Conservation (phyloP, 768 basidiomycete species). For the Podaxis sp. region DNA sequence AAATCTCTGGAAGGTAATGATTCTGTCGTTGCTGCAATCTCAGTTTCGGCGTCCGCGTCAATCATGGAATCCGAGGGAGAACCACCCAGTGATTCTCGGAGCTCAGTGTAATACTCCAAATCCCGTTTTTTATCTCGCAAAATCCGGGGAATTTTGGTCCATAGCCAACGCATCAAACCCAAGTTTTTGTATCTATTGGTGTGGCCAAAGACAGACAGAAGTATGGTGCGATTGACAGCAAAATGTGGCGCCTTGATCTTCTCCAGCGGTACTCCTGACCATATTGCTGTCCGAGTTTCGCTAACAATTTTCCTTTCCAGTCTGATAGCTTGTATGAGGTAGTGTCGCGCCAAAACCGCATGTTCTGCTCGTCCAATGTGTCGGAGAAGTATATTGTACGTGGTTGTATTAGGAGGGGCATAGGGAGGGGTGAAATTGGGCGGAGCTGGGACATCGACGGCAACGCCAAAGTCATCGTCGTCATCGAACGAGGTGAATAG, state of each 20-base stretch:
- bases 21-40: not conserved
- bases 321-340: conserved; percentile 52
- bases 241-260: conserved; percentile 51
- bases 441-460: conserved; percentile 31
- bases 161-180: conserved; percentile 62
- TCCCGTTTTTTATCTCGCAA: conserved; percentile 51
- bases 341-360: conserved; percentile 62
- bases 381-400: conserved; percentile 62
- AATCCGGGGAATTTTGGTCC: conserved; percentile 42
- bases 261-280: conserved; percentile 24
- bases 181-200: conserved; percentile 60
- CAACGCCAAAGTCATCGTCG: conserved; percentile 64
- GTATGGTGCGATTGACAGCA: conserved; percentile 51
- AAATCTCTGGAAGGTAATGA: not conserved
- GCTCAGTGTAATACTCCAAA: conserved; percentile 39
- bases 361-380: conserved; percentile 51
- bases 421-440: conserved; percentile 38
- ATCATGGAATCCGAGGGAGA: not conserved
- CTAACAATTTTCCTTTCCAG: conserved; percentile 40
- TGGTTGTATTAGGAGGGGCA: conserved; percentile 64
- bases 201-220: conserved; percentile 58
- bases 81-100: conserved; percentile 23
- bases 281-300: conserved; percentile 28
- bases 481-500: conserved; percentile 62
- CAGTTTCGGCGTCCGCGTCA: conserved; percentile 16